A percentile compares a stretch with the other conserved stretches of the same genome.
phyloP scores from a whole-genome alignment of 106 monocot species.

The Phalaenopsis equestris region DNA sequence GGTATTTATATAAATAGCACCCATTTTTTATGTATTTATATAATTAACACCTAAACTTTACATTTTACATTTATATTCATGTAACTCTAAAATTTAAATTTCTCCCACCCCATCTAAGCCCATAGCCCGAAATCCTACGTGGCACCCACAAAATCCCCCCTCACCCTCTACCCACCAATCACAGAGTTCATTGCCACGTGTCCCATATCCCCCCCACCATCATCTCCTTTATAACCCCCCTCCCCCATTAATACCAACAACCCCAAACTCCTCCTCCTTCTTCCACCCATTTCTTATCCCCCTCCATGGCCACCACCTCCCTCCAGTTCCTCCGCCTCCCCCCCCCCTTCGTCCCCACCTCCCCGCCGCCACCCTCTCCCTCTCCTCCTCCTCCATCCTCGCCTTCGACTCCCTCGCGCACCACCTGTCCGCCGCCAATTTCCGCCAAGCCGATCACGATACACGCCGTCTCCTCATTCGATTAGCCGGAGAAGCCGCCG shows the following conservation, averaged over 20 bases:
- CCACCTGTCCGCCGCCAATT: constrained; percentile 54
- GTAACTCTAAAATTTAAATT: too few relatives aligned
- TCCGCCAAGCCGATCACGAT: constrained; percentile 74
- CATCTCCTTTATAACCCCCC: neutral
- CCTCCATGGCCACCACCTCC: constrained; percentile 29
- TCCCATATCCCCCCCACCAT: neutral
- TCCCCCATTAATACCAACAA: neutral
- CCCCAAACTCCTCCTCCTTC: neutral
- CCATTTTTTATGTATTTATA: too few relatives aligned
- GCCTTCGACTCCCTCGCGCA: constrained; percentile 48
- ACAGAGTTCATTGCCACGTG: constrained; percentile 1
- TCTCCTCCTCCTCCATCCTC: constrained; percentile 2
- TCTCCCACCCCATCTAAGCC: neutral
- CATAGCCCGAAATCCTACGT: neutral
- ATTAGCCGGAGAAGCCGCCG: constrained; percentile 70
- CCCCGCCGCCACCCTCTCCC: constrained; percentile 18
- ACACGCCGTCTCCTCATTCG: constrained; percentile 83
- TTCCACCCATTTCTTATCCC: constrained; percentile 8
- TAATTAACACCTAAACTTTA: too few relatives aligned
- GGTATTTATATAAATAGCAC: too few relatives aligned
- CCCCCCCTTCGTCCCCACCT: constrained; percentile 17
- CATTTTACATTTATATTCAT: too few relatives aligned
- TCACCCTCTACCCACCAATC: constrained; percentile 14
- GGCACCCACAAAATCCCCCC: neutral
- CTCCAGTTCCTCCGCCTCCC: constrained; percentile 21